Percentiles rank a stretch among this genome's conserved stretches.
These are phyloP conservation scores for Cercospora brassicicola DNA, from an alignment of 2,329 filamentous ascomycete genomes.

Conservation along the genomic window DNA sequence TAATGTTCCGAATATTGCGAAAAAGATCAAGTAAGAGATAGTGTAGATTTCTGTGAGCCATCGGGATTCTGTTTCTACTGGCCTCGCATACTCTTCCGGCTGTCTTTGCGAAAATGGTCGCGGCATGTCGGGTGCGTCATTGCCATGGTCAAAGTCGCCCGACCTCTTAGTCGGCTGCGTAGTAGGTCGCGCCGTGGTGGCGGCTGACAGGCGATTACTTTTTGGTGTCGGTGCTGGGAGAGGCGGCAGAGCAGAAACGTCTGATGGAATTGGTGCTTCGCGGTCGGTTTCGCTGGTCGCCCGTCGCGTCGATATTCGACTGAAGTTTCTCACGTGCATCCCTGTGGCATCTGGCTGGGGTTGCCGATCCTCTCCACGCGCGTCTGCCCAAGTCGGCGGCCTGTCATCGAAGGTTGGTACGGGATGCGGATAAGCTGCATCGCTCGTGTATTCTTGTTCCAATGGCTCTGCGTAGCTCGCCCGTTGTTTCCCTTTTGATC, in stretches of 20 bases:
- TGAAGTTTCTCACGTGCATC: conserved; percentile 25
- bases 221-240: conserved; percentile 20
- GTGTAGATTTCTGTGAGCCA: conserved; percentile 56
- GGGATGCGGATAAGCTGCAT: conserved; percentile 23
- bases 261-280: conserved; percentile 11
- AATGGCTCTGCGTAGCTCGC: conserved; percentile 27
- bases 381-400: conserved; percentile 19
- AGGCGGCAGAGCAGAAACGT: conserved; percentile 23
- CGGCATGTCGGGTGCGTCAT: conserved; percentile 8
- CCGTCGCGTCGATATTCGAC: conserved; percentile 20
- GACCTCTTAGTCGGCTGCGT: conserved; percentile 14
- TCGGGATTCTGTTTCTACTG: conserved; percentile 27
- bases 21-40: conserved; percentile 78
- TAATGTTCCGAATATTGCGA: conserved; percentile 80
- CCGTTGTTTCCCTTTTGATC: conserved; percentile 23
- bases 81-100: conserved; percentile 21
- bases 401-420: conserved; percentile 13
- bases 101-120: conserved; percentile 17
- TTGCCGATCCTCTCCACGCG: conserved; percentile 13
- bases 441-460: conserved; percentile 26
- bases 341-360: conserved; percentile 8
- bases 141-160: conserved; percentile 6
- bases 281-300: conserved; percentile 17
- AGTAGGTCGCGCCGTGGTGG: conserved; percentile 18
- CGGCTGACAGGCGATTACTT: conserved; percentile 21